A percentile compares a stretch with the other conserved stretches of the same genome.
phyloP scores from a whole-genome alignment of 2,329 filamentous ascomycete species.

The Eutypella sp. region DNA sequence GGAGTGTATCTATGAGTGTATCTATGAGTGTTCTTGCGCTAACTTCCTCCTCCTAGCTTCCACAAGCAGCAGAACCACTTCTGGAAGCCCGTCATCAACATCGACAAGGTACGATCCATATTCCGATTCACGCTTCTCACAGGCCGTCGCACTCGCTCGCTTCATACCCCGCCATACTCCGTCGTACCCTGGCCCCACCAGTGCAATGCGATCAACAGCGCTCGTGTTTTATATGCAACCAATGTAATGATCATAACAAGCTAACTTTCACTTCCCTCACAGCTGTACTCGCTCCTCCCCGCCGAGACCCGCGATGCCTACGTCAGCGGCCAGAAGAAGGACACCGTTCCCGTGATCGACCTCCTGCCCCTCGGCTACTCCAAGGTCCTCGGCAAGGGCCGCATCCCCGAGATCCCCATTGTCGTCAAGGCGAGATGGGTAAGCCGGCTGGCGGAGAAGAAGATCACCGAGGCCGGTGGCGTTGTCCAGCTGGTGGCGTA shows the following conservation, averaged over 20 bases:
- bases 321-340: conserved; percentile 71
- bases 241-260: too few relatives aligned
- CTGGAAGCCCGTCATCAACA: conserved; percentile 98
- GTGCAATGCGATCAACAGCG: too few relatives aligned
- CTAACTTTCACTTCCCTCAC: conserved; percentile 7
- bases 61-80: conserved; percentile 93
- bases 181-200: too few relatives aligned
- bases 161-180: neutral
- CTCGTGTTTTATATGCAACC: too few relatives aligned
- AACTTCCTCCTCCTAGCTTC: conserved; percentile 82
- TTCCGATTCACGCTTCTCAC: conserved; percentile 5
- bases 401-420: conserved; percentile 85
- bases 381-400: conserved; percentile 98
- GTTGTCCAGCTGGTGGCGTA: conserved; percentile 94
- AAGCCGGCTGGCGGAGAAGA: conserved; percentile 93
- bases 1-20: too few relatives aligned
- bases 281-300: conserved; percentile 96
- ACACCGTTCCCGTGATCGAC: conserved; percentile 96
- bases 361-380: conserved; percentile 96
- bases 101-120: conserved; percentile 77
- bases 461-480: conserved; percentile 97
- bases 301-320: conserved; percentile 90
- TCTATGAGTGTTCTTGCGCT: too few relatives aligned
- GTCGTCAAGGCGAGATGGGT: conserved; percentile 95
- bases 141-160: neutral